Conservation (phyloP, 108 stramenopile species). For the Pseudonitzschia multiseries region DNA sequence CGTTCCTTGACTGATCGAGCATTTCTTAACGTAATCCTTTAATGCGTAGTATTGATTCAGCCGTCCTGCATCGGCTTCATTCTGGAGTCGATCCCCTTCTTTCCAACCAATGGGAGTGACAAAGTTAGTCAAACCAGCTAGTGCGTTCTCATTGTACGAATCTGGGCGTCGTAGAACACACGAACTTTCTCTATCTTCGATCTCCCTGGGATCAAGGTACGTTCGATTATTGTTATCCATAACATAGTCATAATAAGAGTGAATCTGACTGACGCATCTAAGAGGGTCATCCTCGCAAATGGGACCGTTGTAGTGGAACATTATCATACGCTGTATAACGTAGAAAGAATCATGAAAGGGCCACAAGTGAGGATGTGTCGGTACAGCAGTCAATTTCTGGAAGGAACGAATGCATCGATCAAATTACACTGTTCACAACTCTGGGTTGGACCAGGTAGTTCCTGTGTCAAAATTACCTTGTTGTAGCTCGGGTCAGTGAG, state of each 20-base stretch:
- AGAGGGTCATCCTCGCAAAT: constrained; percentile 35
- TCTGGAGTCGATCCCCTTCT: neutral
- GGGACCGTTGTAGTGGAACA: constrained; percentile 65
- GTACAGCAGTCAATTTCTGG: neutral
- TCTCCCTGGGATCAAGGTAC: constrained; percentile 22
- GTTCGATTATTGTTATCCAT: constrained; percentile 58
- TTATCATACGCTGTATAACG: constrained; percentile 44
- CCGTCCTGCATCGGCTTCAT: constrained; percentile 14
- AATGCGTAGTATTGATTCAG: constrained; percentile 44
- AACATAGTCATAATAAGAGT: constrained; percentile 47
- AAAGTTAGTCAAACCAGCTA: constrained; percentile 61
- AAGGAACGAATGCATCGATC: too few relatives aligned
- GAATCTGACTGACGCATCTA: constrained; percentile 51
- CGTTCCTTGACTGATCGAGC: constrained; percentile 21
- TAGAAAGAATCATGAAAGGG: neutral
- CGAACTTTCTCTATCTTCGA: constrained; percentile 41
- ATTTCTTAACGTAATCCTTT: constrained; percentile 36
- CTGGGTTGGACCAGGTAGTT: neutral
- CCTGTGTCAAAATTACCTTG: constrained; percentile 21
- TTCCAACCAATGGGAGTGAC: constrained; percentile 31
- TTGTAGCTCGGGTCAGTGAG: constrained; percentile 30
- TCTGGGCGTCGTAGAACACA: constrained; percentile 49
- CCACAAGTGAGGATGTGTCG: neutral
- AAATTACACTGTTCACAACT: neutral
- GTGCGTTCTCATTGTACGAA: constrained; percentile 15